Evolutionary conservation across 495 filamentous ascomycete genomes (phyloP).

Genomic region (Neurospora hispaniola): DNA sequence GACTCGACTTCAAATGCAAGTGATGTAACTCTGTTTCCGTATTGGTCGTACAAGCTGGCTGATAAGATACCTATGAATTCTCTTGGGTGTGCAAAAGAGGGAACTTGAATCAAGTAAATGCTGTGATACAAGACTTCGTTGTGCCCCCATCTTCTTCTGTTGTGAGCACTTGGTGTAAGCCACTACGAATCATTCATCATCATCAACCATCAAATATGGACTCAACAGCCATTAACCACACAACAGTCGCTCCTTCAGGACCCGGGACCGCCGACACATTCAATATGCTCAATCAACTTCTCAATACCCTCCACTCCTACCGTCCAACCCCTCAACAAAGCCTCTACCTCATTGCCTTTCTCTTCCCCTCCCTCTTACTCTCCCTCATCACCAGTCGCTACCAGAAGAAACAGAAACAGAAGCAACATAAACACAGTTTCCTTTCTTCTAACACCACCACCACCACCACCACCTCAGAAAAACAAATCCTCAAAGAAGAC

Average conservation of each 20-base stretch:
- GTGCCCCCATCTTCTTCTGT: not conserved
- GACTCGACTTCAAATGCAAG: not conserved
- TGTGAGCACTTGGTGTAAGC: not conserved
- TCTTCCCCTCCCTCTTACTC: not conserved
- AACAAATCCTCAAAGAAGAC: not conserved
- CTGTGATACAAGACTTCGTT: not conserved
- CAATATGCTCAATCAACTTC: not conserved
- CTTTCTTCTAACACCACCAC: not conserved
- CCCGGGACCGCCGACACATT: not conserved
- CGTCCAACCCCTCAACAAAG: not conserved
- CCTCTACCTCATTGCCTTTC: not conserved
- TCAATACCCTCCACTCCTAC: not conserved
- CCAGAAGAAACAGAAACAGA: not conserved
- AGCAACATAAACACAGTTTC: not conserved
- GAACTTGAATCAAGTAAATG: not conserved
- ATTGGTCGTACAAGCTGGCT: not conserved
- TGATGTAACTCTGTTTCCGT: not conserved
- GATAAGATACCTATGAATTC: not conserved
- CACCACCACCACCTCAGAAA: not conserved
- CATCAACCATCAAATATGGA: not conserved
- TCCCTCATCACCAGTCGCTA: not conserved
- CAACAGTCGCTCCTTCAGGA: not conserved
- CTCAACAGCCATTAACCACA: not conserved
- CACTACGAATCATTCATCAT: not conserved
- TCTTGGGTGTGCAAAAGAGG: not conserved